Evolutionary conservation across 495 filamentous ascomycete species (phyloP), one percentile per base, ranked within the genome.

Genomic region (Penicillium canariense): DNA sequence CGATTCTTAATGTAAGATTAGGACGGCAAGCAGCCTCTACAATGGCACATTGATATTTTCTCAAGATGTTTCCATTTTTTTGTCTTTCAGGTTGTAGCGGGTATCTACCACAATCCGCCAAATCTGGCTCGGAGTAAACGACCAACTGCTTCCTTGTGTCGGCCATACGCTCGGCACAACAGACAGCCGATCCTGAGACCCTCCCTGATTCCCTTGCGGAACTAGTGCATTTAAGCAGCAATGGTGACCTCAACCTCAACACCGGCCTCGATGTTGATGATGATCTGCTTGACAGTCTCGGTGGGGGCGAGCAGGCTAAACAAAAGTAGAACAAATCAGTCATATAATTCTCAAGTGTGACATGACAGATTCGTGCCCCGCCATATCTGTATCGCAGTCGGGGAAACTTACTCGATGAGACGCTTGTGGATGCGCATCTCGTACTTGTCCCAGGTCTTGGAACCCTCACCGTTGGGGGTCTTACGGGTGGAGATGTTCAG

Each of bases 371-470:
- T 18, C n/a, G 11, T 46, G 43, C 25, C 43, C 43, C 43, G 26
- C 26, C 27, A 46, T 18, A 30, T 35, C 36, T 30, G 30, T 31
- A 17, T 46, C 14, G 43, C 18, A 30, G 26, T 12, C 14, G 55
- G 48, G 30, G 26, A 22, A 51, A 82, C 87, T 68, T 70, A 92
- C 88, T 94, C 89, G 75, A 96, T 95, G 69, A 95, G 84, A 72
- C 93, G 89, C 85, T 97, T 97, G 83, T 97, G 91, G 73, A 97
- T 95, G 81, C 94, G 87, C 92, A 97, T 95, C 87, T 98, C 95
- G 77, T 84, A 97, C 73, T 82, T 87, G 79, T 98, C 94, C 94
- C 94, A 97, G 70, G 94, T 98, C 88, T 98, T 98, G 74, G 90
- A 96, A 78, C 94, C 94, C 84, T 98, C 94, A 87, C 94, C 94